Base-by-base conservation (phyloP, 2,329 filamentous ascomycete genomes). In the Lecanicillium sp. region DNA sequence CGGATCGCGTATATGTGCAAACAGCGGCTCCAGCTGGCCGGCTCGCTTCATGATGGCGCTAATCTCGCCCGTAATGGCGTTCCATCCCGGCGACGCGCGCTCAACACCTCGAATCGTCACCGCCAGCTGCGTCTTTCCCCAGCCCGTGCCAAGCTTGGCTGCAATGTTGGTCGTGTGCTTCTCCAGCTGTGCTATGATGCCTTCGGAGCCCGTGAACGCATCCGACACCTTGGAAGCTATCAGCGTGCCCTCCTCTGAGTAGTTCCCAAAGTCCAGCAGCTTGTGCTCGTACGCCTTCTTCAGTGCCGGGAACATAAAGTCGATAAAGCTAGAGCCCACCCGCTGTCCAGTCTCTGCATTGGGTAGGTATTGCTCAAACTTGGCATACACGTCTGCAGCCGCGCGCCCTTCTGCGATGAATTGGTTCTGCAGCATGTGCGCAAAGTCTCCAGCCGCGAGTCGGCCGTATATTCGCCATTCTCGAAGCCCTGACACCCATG, bases 131-230 rank as follows among this genome's bases (percentile, higher is more conserved):
- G 20, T 19, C 14, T 40, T 9, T 20, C 36, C 37, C 20, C 27
- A 40, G 9, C 20, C 38, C 4, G 19, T 8, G 32, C 38, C 14
- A 16, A 35, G 15, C 13, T 35, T 17, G 6, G 29, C 6, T 12
- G 33, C 38, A n/a, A 40, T 17, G 18, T 40, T 40, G 18, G 14
- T 9, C 38, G 33, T 40, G 33, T 40, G 38, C 38, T 40, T 40
- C 16, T 35, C 33, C 5, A 40, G 38, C 29, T 40, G 38, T 14
- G 33, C 12, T n/a, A 40, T 27, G 18, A 40, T 35, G 38, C 33
- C 29, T 15, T 32, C 15, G 9, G 38, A 7, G 13, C 29, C 29
- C 14, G 6, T n/a, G 14, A 31, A 35, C 8, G 33, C 33, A 14
- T 32, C 20, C 19, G 14, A 22, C 12, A 40, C 12, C 33, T 40